phyloP scores from a whole-genome alignment of 768 basidiomycete species.

The Boletus tylopilopsis region DNA sequence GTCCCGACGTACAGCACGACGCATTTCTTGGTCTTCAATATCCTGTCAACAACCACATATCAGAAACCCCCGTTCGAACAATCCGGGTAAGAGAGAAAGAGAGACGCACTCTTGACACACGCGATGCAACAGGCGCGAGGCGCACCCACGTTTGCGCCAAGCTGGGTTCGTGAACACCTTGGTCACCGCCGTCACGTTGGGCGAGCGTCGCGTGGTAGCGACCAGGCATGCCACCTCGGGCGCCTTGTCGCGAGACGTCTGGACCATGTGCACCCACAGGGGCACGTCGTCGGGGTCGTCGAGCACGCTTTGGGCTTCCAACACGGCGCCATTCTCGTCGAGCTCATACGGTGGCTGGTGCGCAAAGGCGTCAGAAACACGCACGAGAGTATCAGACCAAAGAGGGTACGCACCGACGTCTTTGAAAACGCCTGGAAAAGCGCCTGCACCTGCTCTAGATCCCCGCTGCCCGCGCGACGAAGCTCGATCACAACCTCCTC shows the following conservation, averaged over 20 bases:
- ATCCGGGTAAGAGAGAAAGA: too few species aligned
- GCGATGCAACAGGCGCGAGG: constrained; percentile 54
- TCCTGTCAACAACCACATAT: not conserved
- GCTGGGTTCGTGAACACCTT: constrained; percentile 62
- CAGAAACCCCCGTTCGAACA: too few species aligned
- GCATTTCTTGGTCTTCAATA: constrained; percentile 11
- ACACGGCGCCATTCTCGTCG: constrained; percentile 34
- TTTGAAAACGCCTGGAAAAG: constrained; percentile 54
- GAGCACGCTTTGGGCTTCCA: constrained; percentile 52
- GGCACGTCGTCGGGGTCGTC: constrained; percentile 43
- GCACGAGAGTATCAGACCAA: not conserved
- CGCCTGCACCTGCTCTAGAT: constrained; percentile 35
- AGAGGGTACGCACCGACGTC: constrained; percentile 47
- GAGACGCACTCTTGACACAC: constrained; percentile 51
- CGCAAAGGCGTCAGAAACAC: not conserved
- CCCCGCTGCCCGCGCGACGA: constrained; percentile 30
- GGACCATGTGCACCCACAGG: constrained; percentile 58
- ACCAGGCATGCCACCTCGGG: constrained; percentile 58
- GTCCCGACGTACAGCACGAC: constrained; percentile 59
- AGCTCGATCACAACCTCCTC: constrained; percentile 24
- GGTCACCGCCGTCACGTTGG: constrained; percentile 56
- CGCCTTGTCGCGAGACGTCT: constrained; percentile 8
- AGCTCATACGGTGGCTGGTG: constrained; percentile 56
- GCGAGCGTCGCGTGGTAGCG: constrained; percentile 59
- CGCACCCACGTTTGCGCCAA: constrained; percentile 53